These are phyloP conservation scores for Amylocarpus encephaloides DNA, from an alignment of 2,329 filamentous ascomycete species.

Conservation along the genomic window DNA sequence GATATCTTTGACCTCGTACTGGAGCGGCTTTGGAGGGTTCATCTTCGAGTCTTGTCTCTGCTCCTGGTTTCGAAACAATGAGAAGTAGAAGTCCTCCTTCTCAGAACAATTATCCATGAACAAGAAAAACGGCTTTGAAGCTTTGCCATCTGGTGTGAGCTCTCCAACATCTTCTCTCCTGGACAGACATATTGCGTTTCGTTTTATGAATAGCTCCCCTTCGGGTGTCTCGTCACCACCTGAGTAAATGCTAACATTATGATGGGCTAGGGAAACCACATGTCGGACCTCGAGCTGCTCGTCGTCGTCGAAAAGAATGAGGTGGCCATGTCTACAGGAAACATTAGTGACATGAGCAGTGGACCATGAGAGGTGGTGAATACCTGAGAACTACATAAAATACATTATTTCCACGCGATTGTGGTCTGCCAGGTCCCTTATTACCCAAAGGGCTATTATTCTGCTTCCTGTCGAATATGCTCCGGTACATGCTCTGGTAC, in stretches of 20 bases:
- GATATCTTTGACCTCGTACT: conserved; percentile 79
- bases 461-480: conserved; percentile 81
- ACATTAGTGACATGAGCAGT: conserved; percentile 10
- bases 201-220: conserved; percentile 91
- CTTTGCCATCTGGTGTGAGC: conserved; percentile 45
- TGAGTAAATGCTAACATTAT: conserved; percentile 77
- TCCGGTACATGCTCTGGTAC: conserved; percentile 97
- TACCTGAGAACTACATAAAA: conserved; percentile 90
- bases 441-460: conserved; percentile 30
- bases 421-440: conserved; percentile 28
- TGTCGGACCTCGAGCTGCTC: conserved; percentile 94
- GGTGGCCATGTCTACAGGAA: conserved; percentile 70
- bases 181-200: conserved; percentile 80
- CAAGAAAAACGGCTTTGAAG: conserved; percentile 80
- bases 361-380: conserved; percentile 12
- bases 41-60: conserved; percentile 52
- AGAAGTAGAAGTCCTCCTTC: conserved; percentile 98
- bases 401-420: conserved; percentile 69
- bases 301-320: conserved; percentile 96
- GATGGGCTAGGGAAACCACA: conserved; percentile 86
- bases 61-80: conserved; percentile 78
- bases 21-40: conserved; percentile 60
- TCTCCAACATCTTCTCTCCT: conserved; percentile 53
- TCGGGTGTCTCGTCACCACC: conserved; percentile 75
- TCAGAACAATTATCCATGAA: conserved; percentile 94